Percentiles rank a stretch among this genome's conserved stretches.
phyloP scores from a whole-genome alignment of 1,284 basidiomycete species.

The Filobasidium uniguttulatum region DNA sequence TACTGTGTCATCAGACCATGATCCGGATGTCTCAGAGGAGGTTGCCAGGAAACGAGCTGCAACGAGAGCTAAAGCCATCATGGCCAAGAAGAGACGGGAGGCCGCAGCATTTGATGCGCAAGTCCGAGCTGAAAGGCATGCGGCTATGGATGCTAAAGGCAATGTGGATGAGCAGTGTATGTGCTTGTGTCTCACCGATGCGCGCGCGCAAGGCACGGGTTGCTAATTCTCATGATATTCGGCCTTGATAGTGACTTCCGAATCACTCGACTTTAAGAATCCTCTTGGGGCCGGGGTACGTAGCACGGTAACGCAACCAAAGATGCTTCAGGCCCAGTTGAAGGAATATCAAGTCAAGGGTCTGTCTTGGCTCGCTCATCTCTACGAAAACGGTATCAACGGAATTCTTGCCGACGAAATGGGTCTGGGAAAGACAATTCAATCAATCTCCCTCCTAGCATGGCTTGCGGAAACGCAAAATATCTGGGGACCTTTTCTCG shows the following conservation, averaged over 20 bases:
- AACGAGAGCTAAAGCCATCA: constrained; percentile 12
- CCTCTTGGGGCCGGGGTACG: constrained; percentile 83
- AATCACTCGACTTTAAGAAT: constrained; percentile 99
- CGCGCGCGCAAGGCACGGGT: background rate
- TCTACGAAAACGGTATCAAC: constrained; percentile 99
- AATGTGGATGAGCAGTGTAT: background rate
- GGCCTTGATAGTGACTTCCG: constrained; percentile 58
- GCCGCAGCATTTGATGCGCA: constrained; percentile 12
- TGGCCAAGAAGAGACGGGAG: constrained; percentile 15
- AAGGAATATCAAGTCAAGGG: constrained; percentile 99
- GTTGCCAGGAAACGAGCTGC: constrained; percentile 11
- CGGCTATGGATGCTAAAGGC: constrained; percentile 13
- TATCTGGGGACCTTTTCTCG: constrained; percentile 99
- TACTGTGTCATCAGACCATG: too few species aligned
- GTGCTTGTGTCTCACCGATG: background rate
- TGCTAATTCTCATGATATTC: background rate
- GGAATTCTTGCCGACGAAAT: constrained; percentile 98
- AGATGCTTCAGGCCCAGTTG: constrained; percentile 89
- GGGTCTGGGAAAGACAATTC: constrained; percentile 97
- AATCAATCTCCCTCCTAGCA: constrained; percentile 92
- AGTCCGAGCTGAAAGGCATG: constrained; percentile 10
- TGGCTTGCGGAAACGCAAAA: constrained; percentile 96
- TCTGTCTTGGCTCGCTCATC: constrained; percentile 91
- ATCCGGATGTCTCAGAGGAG: constrained; percentile 12
- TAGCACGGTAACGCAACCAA: constrained; percentile 77